Conservation (phyloP, 768 basidiomycete species). For the Rhizopogon vesiculosus region DNA sequence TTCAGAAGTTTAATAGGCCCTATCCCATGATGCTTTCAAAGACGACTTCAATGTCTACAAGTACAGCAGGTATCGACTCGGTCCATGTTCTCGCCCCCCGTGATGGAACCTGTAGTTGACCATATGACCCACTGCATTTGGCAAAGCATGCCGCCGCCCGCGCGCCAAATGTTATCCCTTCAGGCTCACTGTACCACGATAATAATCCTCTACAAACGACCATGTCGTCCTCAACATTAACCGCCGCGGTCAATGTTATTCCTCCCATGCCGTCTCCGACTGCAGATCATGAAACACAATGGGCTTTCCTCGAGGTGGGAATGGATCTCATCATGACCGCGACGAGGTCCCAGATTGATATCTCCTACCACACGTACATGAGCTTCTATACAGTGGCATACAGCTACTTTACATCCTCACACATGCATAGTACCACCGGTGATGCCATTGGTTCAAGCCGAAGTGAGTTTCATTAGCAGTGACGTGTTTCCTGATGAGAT, state of each 20-base stretch:
- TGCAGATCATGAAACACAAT: conserved; percentile 78
- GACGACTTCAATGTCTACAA: too few relatives aligned
- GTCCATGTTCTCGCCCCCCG: too few relatives aligned
- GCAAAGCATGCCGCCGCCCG: too few relatives aligned
- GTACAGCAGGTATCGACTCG: too few relatives aligned
- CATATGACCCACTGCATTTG: too few relatives aligned
- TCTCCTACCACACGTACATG: conserved; percentile 89
- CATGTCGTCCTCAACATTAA: conserved; percentile 30
- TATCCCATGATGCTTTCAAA: too few relatives aligned
- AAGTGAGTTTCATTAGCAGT: conserved; percentile 41
- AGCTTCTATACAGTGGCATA: conserved; percentile 88
- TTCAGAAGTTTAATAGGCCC: too few relatives aligned
- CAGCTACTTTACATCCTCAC: conserved; percentile 94
- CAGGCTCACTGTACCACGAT: neutral
- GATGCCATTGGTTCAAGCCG: conserved; percentile 34
- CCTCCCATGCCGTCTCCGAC: conserved; percentile 58
- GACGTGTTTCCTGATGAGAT: conserved; percentile 7
- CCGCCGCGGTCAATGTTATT: conserved; percentile 27
- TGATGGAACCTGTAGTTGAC: too few relatives aligned
- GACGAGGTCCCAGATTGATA: conserved; percentile 84
- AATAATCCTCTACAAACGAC: conserved; percentile 18
- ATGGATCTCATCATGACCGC: conserved; percentile 81
- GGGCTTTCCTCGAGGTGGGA: conserved; percentile 80
- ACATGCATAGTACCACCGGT: conserved; percentile 53
- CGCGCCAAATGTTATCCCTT: too few relatives aligned